These are phyloP conservation scores for Cyclotella baltica DNA, from an alignment of 108 stramenopile species.

Conservation along the genomic window DNA sequence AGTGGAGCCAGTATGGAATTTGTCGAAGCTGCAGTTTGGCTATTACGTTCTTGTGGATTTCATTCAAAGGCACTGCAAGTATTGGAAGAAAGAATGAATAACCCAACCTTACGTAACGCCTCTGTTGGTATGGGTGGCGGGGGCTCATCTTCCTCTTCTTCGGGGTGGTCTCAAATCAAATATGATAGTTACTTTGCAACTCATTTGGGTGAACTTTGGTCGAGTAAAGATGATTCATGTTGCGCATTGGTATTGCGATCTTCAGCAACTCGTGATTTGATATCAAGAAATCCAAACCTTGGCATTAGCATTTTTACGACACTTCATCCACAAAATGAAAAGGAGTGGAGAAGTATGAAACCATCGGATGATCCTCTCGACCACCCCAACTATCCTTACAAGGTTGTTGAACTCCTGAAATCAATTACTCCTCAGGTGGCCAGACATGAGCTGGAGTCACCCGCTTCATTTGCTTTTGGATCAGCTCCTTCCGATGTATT, in stretches of 20 bases:
- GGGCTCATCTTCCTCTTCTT: slow-evolving; percentile 17
- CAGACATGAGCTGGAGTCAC: slow-evolving; percentile 12
- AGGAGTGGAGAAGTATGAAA: slow-evolving; percentile 69
- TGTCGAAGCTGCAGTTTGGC: slow-evolving; percentile 86
- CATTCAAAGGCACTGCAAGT: slow-evolving; percentile 83
- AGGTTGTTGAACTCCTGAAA: slow-evolving; percentile 83
- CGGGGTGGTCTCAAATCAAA: slow-evolving; percentile 84
- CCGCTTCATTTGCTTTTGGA: not conserved
- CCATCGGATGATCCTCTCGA: slow-evolving; percentile 74
- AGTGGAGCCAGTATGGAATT: slow-evolving; percentile 64
- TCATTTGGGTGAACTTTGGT: slow-evolving; percentile 88
- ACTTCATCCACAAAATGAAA: slow-evolving; percentile 76
- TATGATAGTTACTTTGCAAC: slow-evolving; percentile 87
- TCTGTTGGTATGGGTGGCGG: slow-evolving; percentile 25
- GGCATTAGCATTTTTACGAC: slow-evolving; percentile 88
- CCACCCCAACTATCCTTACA: slow-evolving; percentile 62
- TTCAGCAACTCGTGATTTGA: slow-evolving; percentile 66
- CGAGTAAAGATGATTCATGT: slow-evolving; percentile 61
- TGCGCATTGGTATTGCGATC: slow-evolving; percentile 75
- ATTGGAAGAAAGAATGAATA: slow-evolving; percentile 61
- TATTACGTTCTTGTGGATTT: slow-evolving; percentile 80
- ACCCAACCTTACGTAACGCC: slow-evolving; percentile 49
- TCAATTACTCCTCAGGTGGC: slow-evolving; percentile 35
- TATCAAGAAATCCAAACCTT: slow-evolving; percentile 80
- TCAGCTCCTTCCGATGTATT: slow-evolving; percentile 35